Conservation (phyloP, 805 yeast genomes). For the Barnettozyma sp. region DNA sequence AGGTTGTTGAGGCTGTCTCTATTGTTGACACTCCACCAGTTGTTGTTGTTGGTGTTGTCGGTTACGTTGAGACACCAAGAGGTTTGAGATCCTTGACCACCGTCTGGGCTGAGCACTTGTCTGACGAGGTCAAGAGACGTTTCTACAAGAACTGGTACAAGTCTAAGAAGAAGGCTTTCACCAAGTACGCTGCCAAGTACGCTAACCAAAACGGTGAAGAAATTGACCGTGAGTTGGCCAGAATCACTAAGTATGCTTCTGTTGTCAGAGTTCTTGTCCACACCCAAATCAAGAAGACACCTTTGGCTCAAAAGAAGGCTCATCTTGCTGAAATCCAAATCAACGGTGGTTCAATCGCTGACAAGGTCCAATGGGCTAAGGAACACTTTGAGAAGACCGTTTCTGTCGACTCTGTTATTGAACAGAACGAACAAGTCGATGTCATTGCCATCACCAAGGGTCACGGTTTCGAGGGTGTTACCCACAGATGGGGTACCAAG, state of each 20-base stretch:
- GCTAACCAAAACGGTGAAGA: constrained; percentile 81
- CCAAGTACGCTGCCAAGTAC: constrained; percentile 99
- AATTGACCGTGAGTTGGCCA: constrained; percentile 93
- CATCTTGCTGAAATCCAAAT: constrained; percentile 99
- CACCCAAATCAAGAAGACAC: constrained; percentile 99
- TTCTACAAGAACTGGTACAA: constrained; percentile 99
- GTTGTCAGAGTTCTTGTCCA: constrained; percentile 99
- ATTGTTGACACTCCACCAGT: constrained; percentile 99
- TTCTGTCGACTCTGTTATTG: constrained; percentile 90
- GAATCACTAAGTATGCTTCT: constrained; percentile 96
- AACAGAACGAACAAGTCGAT: constrained; percentile 97
- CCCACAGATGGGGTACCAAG: constrained; percentile 99
- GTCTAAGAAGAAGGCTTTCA: constrained; percentile 99
- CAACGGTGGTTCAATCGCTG: constrained; percentile 98
- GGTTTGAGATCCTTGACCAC: constrained; percentile 99
- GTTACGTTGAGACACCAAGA: constrained; percentile 99
- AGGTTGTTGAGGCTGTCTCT: constrained; percentile 98
- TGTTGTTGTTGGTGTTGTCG: constrained; percentile 99
- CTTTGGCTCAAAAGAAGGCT: constrained; percentile 98
- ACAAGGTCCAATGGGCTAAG: constrained; percentile 97
- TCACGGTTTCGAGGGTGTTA: constrained; percentile 99
- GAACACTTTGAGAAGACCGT: constrained; percentile 99
- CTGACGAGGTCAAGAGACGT: constrained; percentile 99
- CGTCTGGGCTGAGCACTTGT: constrained; percentile 99
- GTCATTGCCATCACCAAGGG: constrained; percentile 99